phyloP scores from a whole-genome alignment of 306 rosid species.

The Mimosa bimucronata region DNA sequence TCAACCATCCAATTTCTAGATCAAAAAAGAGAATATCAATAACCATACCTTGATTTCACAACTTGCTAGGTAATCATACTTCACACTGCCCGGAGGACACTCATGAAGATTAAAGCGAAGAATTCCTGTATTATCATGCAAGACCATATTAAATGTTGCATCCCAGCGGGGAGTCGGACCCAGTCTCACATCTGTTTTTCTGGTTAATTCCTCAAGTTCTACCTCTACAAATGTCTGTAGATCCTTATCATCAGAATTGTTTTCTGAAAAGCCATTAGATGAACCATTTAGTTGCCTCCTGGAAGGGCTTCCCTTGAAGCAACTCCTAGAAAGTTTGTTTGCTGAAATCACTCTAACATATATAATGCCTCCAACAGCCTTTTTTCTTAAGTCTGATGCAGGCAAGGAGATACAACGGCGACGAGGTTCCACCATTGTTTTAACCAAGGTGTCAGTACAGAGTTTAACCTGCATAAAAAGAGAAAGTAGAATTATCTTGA shows the following conservation, averaged over 20 bases:
- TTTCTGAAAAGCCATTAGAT: slow-evolving; percentile 59
- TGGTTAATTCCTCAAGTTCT: slow-evolving; percentile 78
- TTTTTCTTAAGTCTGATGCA: slow-evolving; percentile 69
- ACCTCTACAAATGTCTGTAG: slow-evolving; percentile 90
- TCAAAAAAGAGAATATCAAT: slow-evolving; percentile 26
- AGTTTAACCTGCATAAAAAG: slow-evolving; percentile 68
- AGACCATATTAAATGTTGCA: slow-evolving; percentile 91
- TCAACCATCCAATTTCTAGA: slow-evolving; percentile 15
- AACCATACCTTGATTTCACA: slow-evolving; percentile 86
- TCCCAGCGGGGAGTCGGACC: slow-evolving; percentile 90
- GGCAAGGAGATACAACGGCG: slow-evolving; percentile 90
- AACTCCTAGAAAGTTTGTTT: slow-evolving; percentile 66
- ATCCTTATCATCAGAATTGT: slow-evolving; percentile 56
- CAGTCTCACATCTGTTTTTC: slow-evolving; percentile 67
- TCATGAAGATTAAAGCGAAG: slow-evolving; percentile 80
- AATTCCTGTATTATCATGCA: slow-evolving; percentile 76
- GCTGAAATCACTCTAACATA: slow-evolving; percentile 82
- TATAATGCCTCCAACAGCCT: slow-evolving; percentile 84
- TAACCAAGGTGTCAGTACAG: slow-evolving; percentile 72
- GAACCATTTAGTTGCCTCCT: slow-evolving; percentile 54
- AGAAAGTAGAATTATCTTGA: slow-evolving; percentile 19
- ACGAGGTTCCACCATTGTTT: slow-evolving; percentile 98
- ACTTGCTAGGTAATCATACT: slow-evolving; percentile 82
- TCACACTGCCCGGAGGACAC: slow-evolving; percentile 65
- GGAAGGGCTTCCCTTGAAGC: slow-evolving; percentile 66